phyloP scores from a whole-genome alignment of 352 stramenopile species.

The Globisporangium iwayamae region DNA sequence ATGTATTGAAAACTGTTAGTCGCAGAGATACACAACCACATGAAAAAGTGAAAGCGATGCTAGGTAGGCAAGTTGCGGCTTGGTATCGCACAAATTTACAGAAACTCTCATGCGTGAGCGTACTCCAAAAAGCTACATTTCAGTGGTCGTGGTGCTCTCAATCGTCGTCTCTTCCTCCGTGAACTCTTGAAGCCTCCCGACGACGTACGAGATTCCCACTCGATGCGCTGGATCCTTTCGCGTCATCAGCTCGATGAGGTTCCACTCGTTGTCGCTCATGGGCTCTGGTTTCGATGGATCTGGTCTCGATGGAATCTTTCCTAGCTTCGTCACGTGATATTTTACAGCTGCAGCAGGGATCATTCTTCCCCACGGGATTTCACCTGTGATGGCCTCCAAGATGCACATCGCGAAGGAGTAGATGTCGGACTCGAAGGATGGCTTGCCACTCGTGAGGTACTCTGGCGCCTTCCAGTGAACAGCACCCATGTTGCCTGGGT shows the following conservation, averaged over 20 bases:
- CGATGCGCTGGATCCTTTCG: neutral
- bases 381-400: neutral
- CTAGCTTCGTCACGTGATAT: neutral
- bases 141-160: neutral
- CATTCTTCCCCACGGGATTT: neutral
- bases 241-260: neutral
- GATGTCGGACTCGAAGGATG: constrained; percentile 7
- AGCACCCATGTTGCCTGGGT: constrained; percentile 22
- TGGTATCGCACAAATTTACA: too few relatives aligned
- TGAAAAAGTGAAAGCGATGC: too few relatives aligned
- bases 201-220: neutral
- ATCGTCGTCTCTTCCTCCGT: neutral
- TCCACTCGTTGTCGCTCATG: neutral
- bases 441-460: constrained; percentile 16
- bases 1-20: too few relatives aligned
- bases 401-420: neutral
- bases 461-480: constrained; percentile 39
- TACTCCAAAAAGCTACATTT: neutral
- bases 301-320: neutral
- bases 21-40: too few relatives aligned
- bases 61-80: too few relatives aligned
- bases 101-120: too few relatives aligned
- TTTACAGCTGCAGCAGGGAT: neutral
- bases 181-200: neutral
- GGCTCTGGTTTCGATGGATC: neutral